These are phyloP conservation scores for Populus davidiana DNA, from an alignment of 345 rosid species.

Conservation along the genomic window DNA sequence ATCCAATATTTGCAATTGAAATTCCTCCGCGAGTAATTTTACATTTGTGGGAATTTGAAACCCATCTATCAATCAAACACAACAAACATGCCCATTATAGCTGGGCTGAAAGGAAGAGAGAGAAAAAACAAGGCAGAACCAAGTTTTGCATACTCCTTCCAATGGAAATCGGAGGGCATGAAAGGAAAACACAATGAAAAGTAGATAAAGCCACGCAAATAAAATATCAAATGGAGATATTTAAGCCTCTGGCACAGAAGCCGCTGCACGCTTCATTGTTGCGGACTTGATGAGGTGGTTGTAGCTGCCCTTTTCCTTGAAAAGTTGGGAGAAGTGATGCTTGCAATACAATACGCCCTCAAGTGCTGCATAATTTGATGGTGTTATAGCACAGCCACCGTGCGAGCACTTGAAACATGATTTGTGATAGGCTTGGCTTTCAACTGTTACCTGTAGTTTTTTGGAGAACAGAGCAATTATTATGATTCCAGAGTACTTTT, in stretches of 20 bases:
- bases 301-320: constrained; percentile 98
- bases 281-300: constrained; percentile 85
- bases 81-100: neutral
- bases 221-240: constrained; percentile 5
- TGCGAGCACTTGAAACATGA: constrained; percentile 95
- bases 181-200: constrained; percentile 15
- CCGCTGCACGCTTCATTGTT: constrained; percentile 67
- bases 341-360: constrained; percentile 93
- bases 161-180: constrained; percentile 2
- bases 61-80: constrained; percentile 22
- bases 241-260: constrained; percentile 65
- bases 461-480: neutral
- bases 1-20: constrained; percentile 13
- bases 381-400: constrained; percentile 86
- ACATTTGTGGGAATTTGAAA: constrained; percentile 9
- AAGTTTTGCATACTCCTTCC: constrained; percentile 1
- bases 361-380: constrained; percentile 98
- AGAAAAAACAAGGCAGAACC: neutral
- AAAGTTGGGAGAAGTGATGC: constrained; percentile 94
- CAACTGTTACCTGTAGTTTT: constrained; percentile 75
- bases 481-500: neutral
- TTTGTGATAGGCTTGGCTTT: constrained; percentile 80
- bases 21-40: constrained; percentile 7
- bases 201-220: constrained; percentile 16
- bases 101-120: neutral